These are phyloP conservation scores for Neophaeococcomyces mojaviensis DNA, from an alignment of 2,329 filamentous ascomycete genomes.

Conservation along the genomic window DNA sequence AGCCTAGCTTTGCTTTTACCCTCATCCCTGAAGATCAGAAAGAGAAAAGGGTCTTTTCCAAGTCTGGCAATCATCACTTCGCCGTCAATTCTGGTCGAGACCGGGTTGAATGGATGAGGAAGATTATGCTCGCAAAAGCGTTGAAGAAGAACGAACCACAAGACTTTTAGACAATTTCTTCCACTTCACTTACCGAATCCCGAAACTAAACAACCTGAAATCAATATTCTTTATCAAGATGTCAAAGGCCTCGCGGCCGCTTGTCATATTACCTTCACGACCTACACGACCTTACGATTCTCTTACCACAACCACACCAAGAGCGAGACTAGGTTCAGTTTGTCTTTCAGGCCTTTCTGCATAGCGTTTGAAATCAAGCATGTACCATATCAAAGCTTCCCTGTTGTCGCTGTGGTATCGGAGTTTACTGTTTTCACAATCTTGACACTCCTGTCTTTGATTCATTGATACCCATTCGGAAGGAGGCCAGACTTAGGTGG, in stretches of 20 bases:
- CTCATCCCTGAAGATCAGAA: conserved; percentile 36
- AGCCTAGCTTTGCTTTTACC: conserved; percentile 35
- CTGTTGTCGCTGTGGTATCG: too few relatives aligned
- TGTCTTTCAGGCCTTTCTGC: too few relatives aligned
- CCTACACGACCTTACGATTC: not conserved
- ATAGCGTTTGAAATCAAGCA: too few relatives aligned
- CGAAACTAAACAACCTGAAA: not conserved
- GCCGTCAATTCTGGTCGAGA: conserved; percentile 81
- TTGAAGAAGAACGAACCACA: conserved; percentile 19
- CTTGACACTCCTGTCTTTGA: too few relatives aligned
- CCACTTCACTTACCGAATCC: not conserved
- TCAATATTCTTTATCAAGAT: not conserved
- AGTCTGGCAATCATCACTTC: conserved; percentile 83
- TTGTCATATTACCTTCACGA: not conserved
- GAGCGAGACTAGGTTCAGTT: not conserved
- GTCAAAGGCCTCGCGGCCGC: too few relatives aligned
- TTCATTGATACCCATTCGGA: too few relatives aligned
- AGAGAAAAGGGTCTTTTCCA: conserved; percentile 29
- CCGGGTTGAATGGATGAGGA: conserved; percentile 75
- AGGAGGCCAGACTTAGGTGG: too few relatives aligned
- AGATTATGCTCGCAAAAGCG: conserved; percentile 40
- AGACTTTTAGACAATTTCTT: not conserved
- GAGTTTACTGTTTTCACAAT: too few relatives aligned
- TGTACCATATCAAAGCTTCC: too few relatives aligned
- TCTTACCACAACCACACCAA: too few relatives aligned